Conservation (phyloP, 805 yeast species). For the Starmera quercuum region DNA sequence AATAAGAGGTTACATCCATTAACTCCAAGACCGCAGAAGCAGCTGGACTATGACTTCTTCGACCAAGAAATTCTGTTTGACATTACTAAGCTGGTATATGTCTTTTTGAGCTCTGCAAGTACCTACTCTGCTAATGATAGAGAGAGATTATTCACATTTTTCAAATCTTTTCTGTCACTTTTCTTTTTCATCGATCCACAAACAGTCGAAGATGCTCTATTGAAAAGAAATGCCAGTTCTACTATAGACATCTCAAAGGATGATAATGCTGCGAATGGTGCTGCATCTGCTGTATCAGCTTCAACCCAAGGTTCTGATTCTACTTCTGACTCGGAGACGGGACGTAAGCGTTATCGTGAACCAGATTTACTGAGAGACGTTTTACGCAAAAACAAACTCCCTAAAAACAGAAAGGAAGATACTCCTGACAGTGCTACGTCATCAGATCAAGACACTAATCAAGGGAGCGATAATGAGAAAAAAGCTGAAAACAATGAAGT, state of each 20-base stretch:
- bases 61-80: conserved; percentile 71
- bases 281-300: conserved; percentile 3
- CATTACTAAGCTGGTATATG: conserved; percentile 57
- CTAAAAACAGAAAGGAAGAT: conserved; percentile 19
- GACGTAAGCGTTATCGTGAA: conserved; percentile 34
- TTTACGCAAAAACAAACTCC: conserved; percentile 41
- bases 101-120: conserved; percentile 59
- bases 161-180: conserved; percentile 60
- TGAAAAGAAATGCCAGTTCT: conserved; percentile 15
- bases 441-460: conserved; percentile 19
- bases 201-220: conserved; percentile 33
- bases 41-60: conserved; percentile 51
- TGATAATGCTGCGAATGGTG: conserved; percentile 14
- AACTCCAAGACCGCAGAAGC: conserved; percentile 79
- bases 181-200: conserved; percentile 60
- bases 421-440: conserved; percentile 20
- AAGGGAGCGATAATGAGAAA: conserved; percentile 16
- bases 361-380: conserved; percentile 54
- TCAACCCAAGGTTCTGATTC: conserved; percentile 7
- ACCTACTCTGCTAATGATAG: conserved; percentile 76
- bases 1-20: conserved; percentile 80
- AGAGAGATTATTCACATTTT: conserved; percentile 63
- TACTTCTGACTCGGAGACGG: conserved; percentile 5
- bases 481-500: conserved; percentile 18
- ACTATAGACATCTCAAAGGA: conserved; percentile 4